A percentile compares a stretch with the other conserved stretches of the same genome.
phyloP scores from a whole-genome alignment of 2,329 filamentous ascomycete species.

The Fonsecaea nubica region DNA sequence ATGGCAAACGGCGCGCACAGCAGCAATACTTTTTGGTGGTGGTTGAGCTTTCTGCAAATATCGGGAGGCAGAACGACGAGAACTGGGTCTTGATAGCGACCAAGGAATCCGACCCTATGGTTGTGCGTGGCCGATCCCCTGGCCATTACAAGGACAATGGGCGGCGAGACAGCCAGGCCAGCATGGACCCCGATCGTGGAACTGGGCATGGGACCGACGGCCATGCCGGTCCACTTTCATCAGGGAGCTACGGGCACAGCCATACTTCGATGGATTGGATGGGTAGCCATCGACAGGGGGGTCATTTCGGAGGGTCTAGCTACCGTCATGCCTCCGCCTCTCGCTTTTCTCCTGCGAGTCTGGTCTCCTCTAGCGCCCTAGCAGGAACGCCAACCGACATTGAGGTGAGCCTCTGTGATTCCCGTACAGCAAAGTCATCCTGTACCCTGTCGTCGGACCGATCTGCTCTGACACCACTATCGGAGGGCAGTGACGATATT shows the following conservation, averaged over 20 bases:
- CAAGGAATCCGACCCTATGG: conserved; percentile 78
- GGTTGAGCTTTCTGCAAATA: conserved; percentile 78
- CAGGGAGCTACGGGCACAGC: conserved; percentile 15
- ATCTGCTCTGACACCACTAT: conserved; percentile 35
- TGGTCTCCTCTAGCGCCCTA: conserved; percentile 32
- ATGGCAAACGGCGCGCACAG: conserved; percentile 85
- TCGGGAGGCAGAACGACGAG: conserved; percentile 56
- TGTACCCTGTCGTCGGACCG: conserved; percentile 33
- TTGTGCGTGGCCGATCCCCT: conserved; percentile 83
- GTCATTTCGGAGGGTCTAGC: conserved; percentile 32
- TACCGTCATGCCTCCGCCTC: conserved; percentile 31
- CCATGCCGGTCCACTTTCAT: conserved; percentile 20
- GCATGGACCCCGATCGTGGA: conserved; percentile 71
- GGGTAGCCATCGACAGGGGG: conserved; percentile 28
- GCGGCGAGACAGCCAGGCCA: conserved; percentile 71
- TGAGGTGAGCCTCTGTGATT: conserved; percentile 29
- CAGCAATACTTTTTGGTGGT: conserved; percentile 94
- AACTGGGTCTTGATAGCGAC: conserved; percentile 74
- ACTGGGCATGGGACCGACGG: conserved; percentile 57
- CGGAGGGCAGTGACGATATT: conserved; percentile 34
- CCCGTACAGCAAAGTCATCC: conserved; percentile 31
- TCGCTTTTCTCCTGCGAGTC: conserved; percentile 31
- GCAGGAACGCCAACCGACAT: conserved; percentile 27
- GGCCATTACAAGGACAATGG: conserved; percentile 76
- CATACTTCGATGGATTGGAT: conserved; percentile 32